Percentiles rank a stretch among this genome's conserved stretches.
phyloP scores from a whole-genome alignment of 2,329 filamentous ascomycete genomes.

The Ophioceras dolichostomum region DNA sequence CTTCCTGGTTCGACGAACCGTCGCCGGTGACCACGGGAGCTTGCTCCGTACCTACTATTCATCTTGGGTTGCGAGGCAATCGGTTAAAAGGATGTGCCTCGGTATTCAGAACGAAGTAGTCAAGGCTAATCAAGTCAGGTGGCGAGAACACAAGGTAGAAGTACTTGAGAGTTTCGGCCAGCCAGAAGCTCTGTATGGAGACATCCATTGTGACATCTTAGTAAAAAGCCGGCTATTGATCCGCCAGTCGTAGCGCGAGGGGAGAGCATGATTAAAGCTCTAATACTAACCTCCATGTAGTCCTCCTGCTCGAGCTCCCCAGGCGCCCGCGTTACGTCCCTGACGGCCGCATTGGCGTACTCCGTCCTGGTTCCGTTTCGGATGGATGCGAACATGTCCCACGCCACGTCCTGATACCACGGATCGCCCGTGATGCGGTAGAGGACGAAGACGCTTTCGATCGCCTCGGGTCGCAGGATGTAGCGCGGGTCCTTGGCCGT shows the following conservation, averaged over 20 bases:
- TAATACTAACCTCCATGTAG: slow-evolving; percentile 9
- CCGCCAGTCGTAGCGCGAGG: no score
- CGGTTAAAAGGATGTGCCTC: slow-evolving; percentile 42
- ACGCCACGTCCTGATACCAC: slow-evolving; percentile 62
- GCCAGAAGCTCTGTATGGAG: slow-evolving; percentile 47
- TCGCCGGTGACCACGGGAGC: no score
- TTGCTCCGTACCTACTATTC: no score
- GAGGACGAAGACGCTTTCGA: slow-evolving; percentile 67
- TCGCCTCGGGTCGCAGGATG: slow-evolving; percentile 55
- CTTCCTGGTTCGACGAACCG: no score
- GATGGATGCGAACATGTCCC: slow-evolving; percentile 66
- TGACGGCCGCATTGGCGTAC: slow-evolving; percentile 9
- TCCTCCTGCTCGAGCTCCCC: slow-evolving; percentile 28
- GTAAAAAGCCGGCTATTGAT: no score
- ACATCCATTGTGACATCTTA: no score
- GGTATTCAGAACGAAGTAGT: slow-evolving; percentile 55
- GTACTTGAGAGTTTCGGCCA: slow-evolving; percentile 66
- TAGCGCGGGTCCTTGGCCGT: slow-evolving; percentile 26
- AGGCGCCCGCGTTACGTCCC: slow-evolving; percentile 23
- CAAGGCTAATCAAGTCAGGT: slow-evolving; percentile 47
- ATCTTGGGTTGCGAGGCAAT: no score
- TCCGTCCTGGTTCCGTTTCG: slow-evolving; percentile 39
- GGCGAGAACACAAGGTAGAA: slow-evolving; percentile 63
- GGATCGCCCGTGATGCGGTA: slow-evolving; percentile 65
- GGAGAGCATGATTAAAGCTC: no score